These are phyloP conservation scores for Thermoascus crustaceus DNA, from an alignment of 2,329 filamentous ascomycete genomes.

Conservation along the genomic window DNA sequence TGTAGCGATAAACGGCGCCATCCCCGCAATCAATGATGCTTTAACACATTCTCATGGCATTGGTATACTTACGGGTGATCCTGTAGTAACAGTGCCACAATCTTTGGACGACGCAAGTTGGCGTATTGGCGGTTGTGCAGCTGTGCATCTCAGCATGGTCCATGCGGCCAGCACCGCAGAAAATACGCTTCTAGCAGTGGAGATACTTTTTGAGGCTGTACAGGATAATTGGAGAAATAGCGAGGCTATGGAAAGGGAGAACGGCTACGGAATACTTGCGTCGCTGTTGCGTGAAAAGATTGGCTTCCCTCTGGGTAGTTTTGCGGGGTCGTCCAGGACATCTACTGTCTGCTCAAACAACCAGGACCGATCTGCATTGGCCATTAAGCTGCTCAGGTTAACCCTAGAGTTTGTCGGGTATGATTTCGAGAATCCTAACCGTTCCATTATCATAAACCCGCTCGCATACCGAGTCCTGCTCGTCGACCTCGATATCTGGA, in stretches of 20 bases:
- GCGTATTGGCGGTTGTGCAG: slow-evolving; percentile 85
- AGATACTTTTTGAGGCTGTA: slow-evolving; percentile 78
- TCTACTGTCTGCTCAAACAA: slow-evolving; percentile 25
- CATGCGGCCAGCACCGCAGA: slow-evolving; percentile 65
- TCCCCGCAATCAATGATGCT: slow-evolving; percentile 81
- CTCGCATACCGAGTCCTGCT: slow-evolving; percentile 86
- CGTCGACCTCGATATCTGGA: slow-evolving; percentile 90
- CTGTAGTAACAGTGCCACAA: slow-evolving; percentile 71
- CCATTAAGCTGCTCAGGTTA: slow-evolving; percentile 59
- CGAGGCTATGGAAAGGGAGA: slow-evolving; percentile 94
- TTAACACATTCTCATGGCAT: slow-evolving; percentile 73
- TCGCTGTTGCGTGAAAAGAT: slow-evolving; percentile 78
- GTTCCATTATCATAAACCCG: slow-evolving; percentile 92
- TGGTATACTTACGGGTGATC: slow-evolving; percentile 72
- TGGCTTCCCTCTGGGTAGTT: slow-evolving; percentile 22
- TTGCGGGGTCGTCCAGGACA: slow-evolving; percentile 36
- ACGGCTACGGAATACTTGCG: slow-evolving; percentile 82
- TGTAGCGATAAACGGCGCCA: slow-evolving; percentile 78
- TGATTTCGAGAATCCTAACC: slow-evolving; percentile 65
- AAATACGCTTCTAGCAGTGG: slow-evolving; percentile 65
- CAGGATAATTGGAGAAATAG: slow-evolving; percentile 94
- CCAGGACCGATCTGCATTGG: slow-evolving; percentile 45
- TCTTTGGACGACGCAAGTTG: slow-evolving; percentile 87
- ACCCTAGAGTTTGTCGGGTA: slow-evolving; percentile 86
- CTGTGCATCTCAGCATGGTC: slow-evolving; percentile 74